Conservation (phyloP, 108 stramenopile species). For the Skeletonema costatum region DNA sequence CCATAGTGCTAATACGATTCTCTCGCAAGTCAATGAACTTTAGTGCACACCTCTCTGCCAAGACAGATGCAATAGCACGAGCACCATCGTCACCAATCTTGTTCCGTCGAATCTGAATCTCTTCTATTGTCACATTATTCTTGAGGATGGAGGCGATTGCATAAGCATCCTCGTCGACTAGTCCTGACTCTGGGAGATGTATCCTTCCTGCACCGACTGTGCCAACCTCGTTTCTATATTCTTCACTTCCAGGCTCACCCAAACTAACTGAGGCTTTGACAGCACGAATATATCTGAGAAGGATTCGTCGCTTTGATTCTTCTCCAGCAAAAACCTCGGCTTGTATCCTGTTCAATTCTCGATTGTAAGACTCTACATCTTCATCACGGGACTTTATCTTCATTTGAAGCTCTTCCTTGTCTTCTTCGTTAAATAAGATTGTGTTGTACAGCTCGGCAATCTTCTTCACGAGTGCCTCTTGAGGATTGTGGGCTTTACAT, state of each 20-base stretch:
- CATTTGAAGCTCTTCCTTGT: conserved; percentile 22
- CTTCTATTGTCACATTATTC: conserved; percentile 65
- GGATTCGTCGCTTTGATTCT: conserved; percentile 84
- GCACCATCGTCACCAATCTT: conserved; percentile 72
- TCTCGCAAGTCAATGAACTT: conserved; percentile 70
- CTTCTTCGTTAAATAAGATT: conserved; percentile 65
- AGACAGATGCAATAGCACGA: conserved; percentile 75
- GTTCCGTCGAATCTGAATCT: conserved; percentile 76
- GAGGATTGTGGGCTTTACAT: conserved; percentile 58
- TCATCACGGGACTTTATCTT: conserved; percentile 35
- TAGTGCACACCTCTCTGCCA: conserved; percentile 58
- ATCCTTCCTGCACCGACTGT: conserved; percentile 56
- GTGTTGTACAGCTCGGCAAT: conserved; percentile 62
- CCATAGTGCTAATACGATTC: conserved; percentile 58
- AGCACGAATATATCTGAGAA: conserved; percentile 82
- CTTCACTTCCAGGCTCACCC: conserved; percentile 51
- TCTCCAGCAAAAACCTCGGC: conserved; percentile 63
- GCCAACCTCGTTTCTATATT: conserved; percentile 50
- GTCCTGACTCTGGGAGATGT: conserved; percentile 70
- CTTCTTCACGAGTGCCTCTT: conserved; percentile 60
- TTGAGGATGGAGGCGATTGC: conserved; percentile 78
- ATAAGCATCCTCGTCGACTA: conserved; percentile 73
- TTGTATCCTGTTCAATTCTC: conserved; percentile 49
- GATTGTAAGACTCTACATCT: conserved; percentile 52
- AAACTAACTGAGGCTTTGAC: conserved; percentile 71